Conservation (phyloP, 2,329 filamentous ascomycete genomes). For the Acarospora socialis region DNA sequence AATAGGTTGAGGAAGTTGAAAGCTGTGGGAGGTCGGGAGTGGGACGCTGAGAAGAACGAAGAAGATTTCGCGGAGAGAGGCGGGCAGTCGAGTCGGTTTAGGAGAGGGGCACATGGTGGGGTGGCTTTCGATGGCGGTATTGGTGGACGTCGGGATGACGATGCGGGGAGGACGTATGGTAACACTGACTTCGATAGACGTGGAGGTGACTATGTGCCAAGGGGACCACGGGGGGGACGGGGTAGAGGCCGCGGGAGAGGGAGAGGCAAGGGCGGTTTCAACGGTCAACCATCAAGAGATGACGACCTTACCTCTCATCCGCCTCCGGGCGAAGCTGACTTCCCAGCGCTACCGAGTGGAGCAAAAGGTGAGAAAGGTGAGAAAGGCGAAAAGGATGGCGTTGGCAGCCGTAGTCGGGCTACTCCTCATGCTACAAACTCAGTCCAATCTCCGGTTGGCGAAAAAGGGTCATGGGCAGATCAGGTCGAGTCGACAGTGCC, state of each 20-base stretch:
- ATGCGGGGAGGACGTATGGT: not conserved
- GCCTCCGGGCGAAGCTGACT: slow-evolving; percentile 1
- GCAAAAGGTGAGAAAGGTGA: not conserved
- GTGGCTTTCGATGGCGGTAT: slow-evolving; percentile 26
- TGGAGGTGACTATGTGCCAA: not conserved
- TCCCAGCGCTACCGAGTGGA: slow-evolving; percentile 5
- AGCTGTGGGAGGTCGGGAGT: slow-evolving; percentile 44
- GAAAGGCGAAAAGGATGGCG: not conserved
- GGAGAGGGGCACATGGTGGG: slow-evolving; percentile 38
- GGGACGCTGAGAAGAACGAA: slow-evolving; percentile 47
- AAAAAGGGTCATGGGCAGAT: slow-evolving; percentile 17
- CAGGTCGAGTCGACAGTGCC: slow-evolving; percentile 15
- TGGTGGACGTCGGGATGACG: no score
- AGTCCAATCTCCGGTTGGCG: slow-evolving; percentile 3
- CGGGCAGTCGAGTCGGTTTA: slow-evolving; percentile 27
- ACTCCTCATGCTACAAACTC: not conserved
- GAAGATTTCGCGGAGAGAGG: slow-evolving; percentile 34
- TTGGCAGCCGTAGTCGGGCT: no score
- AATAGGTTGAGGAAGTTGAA: slow-evolving; percentile 46
- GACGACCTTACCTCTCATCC: no score
- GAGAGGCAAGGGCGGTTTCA: slow-evolving; percentile 6
- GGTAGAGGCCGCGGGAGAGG: slow-evolving; percentile 1
- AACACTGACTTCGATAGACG: no score
- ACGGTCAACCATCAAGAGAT: no score
- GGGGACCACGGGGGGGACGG: not conserved